Evolutionary conservation across 768 basidiomycete species (phyloP).

Genomic region (Suillus ampliporus): DNA sequence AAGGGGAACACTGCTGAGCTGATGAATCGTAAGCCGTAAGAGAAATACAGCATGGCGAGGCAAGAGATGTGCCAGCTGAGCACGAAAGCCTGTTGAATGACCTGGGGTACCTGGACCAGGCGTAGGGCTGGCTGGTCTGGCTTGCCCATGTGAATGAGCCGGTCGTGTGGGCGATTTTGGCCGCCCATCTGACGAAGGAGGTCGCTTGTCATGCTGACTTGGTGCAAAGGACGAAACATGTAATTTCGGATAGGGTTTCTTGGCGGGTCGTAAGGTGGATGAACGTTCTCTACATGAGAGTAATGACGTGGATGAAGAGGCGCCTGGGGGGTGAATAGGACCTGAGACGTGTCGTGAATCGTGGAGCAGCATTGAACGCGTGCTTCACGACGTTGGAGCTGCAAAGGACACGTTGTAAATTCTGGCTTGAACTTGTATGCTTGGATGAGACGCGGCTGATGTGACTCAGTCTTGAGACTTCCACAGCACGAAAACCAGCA

Average conservation of each 20-base stretch:
- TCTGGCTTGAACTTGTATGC: not conserved
- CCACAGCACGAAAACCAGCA: no score
- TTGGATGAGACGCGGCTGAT: not conserved
- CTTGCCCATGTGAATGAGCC: not conserved
- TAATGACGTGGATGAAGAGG: not conserved
- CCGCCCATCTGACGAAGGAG: not conserved
- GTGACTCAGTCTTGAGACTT: not conserved
- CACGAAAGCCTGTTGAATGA: conserved; percentile 47
- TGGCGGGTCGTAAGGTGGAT: not conserved
- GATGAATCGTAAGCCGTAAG: conserved; percentile 63
- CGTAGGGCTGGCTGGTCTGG: conserved; percentile 5
- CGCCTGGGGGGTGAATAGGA: not conserved
- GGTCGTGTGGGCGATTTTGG: not conserved
- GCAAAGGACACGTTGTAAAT: not conserved
- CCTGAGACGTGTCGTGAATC: not conserved
- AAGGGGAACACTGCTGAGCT: conserved; percentile 74
- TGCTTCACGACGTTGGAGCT: not conserved
- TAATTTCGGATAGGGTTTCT: conserved; percentile 1
- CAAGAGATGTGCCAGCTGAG: conserved; percentile 64
- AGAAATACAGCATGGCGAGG: conserved; percentile 72
- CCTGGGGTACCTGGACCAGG: not conserved
- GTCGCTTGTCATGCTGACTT: not conserved
- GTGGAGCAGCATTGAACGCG: not conserved
- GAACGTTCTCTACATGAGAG: not conserved
- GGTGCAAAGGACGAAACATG: not conserved